Evolutionary conservation across 2,329 filamentous ascomycete genomes (phyloP), one percentile per base, ranked within the genome.

Genomic region (Penicillium sclerotiorum): DNA sequence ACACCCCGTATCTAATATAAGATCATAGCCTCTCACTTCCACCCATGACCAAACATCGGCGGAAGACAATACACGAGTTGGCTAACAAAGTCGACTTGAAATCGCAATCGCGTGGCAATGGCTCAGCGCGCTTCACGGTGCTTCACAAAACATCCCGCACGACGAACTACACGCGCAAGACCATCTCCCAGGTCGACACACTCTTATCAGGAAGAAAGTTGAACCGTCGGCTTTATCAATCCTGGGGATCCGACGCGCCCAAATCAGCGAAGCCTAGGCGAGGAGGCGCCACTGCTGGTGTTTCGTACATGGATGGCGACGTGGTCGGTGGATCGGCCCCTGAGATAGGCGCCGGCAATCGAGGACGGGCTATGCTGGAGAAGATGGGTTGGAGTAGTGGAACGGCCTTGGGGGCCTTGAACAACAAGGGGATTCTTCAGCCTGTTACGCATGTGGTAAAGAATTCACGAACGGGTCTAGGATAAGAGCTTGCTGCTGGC

Each of bases 361-460:
- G 84, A 58, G 94, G 94, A 9, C 83, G 90, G 43, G 84, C 85
- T 3, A 89, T 99, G 84, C 74, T 99, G 56, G 90, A 95, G 74
- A 97, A 94, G 73, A 97, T 97, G 94, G 94, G 94, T 3, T 99
- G 94, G 92, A 88, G 83, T 53, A 87, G 80, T 45, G 94, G 94
- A 5, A 95, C 87, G 65, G 89, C 88, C 1, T 79, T 99, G 1
- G 94, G 94, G 45, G 84, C 89, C 9, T 67, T 77, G 1, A 85
- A 95, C 56, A 96, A 95, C 69, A 89, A 94, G 70, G 94, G 94
- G 25, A 94, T 96, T 45, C 72, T 95, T 56, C 84, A 90, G 53
- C 93, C 93, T 0, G 88, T 99, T 20, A 80, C 85, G 21, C 92
- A 96, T 57, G 83, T 94, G 21, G 88, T 99, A 60, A 96, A 95